Percentiles rank a stretch among this genome's conserved stretches.
phyloP scores from a whole-genome alignment of 2,329 filamentous ascomycete species.

The Botrytis sinoallii region DNA sequence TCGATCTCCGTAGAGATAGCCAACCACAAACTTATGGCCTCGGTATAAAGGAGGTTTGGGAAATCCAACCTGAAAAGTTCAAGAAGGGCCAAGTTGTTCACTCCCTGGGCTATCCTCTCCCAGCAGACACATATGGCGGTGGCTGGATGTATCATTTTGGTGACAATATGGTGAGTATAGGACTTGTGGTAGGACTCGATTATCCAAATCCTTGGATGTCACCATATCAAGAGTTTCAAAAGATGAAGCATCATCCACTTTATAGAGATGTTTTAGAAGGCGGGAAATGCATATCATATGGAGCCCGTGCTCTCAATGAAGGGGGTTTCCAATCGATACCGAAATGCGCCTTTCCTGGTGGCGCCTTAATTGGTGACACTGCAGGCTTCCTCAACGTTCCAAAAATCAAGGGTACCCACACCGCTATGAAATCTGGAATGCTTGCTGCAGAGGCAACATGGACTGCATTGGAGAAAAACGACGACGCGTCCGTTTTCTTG shows the following conservation, averaged over 20 bases:
- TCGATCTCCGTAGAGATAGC: constrained; percentile 81
- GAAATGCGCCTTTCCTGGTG: constrained; percentile 93
- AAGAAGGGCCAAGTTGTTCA: constrained; percentile 80
- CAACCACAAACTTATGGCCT: constrained; percentile 94
- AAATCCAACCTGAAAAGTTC: constrained; percentile 90
- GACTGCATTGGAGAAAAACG: constrained; percentile 60
- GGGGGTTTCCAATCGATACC: constrained; percentile 97
- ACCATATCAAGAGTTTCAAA: constrained; percentile 95
- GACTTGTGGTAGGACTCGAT: constrained; percentile 88
- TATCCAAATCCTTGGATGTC: constrained; percentile 96
- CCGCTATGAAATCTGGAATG: constrained; percentile 97
- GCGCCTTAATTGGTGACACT: constrained; percentile 91
- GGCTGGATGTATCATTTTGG: constrained; percentile 99
- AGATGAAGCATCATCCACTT: constrained; percentile 95
- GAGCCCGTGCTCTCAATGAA: constrained; percentile 85
- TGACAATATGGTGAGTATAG: constrained; percentile 90
- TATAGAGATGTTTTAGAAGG: constrained; percentile 86
- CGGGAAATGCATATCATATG: constrained; percentile 96
- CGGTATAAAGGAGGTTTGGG: constrained; percentile 96
- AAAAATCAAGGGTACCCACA: constrained; percentile 98
- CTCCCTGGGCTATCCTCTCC: constrained; percentile 88
- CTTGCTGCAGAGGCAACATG: constrained; percentile 89
- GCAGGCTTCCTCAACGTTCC: constrained; percentile 96
- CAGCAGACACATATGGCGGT: constrained; percentile 87
- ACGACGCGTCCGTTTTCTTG: constrained; percentile 76